A percentile compares a stretch with the other conserved stretches of the same genome.
Evolutionary conservation across 345 rosid species (phyloP).

Genomic region (Sisymbrium altissimum): DNA sequence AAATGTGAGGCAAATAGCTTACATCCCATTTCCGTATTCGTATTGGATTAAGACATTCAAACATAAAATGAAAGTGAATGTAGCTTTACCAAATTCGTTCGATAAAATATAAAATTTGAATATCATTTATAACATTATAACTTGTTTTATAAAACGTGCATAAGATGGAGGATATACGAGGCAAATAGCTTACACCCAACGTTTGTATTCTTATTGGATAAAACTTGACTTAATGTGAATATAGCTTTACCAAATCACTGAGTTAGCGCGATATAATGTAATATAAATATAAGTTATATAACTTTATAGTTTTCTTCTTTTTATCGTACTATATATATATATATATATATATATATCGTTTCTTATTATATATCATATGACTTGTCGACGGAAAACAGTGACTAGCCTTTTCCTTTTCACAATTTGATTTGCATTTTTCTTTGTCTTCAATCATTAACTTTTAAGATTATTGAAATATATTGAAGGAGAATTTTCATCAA

Average conservation of each 20-base stretch:
- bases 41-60: background rate
- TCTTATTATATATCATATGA: background rate
- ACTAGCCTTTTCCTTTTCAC: background rate
- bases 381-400: slow-evolving; percentile 23
- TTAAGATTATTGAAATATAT: background rate
- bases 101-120: background rate
- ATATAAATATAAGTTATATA: background rate
- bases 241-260: slow-evolving; percentile 2
- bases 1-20: background rate
- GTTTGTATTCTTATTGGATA: background rate
- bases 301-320: background rate
- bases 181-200: background rate
- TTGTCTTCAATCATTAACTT: background rate
- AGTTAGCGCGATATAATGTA: background rate
- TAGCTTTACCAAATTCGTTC: slow-evolving; percentile 3
- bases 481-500: slow-evolving; percentile 1
- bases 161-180: background rate
- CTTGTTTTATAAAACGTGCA: background rate
- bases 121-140: background rate
- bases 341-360: no score
- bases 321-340: no score
- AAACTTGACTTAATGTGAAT: background rate
- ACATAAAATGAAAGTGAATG: background rate
- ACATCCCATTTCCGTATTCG: background rate
- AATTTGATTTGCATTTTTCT: background rate